Conservation (phyloP, 2,329 filamentous ascomycete species). For the Orbilia javanica region DNA sequence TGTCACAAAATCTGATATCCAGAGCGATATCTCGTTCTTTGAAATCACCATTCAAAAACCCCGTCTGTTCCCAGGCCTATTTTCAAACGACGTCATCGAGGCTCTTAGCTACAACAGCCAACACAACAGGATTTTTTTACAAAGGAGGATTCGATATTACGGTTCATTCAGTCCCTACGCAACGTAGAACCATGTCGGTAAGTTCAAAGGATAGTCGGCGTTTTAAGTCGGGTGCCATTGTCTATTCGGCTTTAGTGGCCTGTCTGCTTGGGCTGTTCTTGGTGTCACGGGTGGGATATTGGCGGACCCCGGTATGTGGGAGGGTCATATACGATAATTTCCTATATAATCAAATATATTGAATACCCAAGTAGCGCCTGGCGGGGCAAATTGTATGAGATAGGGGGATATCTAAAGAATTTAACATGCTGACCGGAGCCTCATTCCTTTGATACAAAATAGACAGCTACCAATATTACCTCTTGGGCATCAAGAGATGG, state of each 20-base stretch:
- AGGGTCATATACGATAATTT: background rate
- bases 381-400: too few relatives aligned
- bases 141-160: background rate
- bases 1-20: conserved; percentile 28
- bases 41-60: background rate
- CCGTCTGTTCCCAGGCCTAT: background rate
- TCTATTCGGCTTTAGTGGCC: conserved; percentile 31
- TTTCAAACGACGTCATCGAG: conserved; percentile 46
- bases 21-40: conserved; percentile 30
- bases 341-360: too few relatives aligned
- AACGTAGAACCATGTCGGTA: conserved; percentile 52
- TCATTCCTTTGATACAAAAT: background rate
- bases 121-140: conserved; percentile 34
- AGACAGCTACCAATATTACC: conserved; percentile 46
- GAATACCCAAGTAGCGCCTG: background rate
- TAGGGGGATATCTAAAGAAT: background rate
- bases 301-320: conserved; percentile 38
- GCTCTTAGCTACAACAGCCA: conserved; percentile 9
- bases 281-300: conserved; percentile 10
- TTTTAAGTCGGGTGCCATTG: conserved; percentile 16
- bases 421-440: background rate
- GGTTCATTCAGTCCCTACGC: background rate
- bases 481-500: conserved; percentile 51
- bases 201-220: conserved; percentile 16
- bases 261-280: conserved; percentile 27